These are phyloP conservation scores for Schwanniomyces etchellsii DNA, from an alignment of 1,139 yeast genomes.

Conservation along the genomic window DNA sequence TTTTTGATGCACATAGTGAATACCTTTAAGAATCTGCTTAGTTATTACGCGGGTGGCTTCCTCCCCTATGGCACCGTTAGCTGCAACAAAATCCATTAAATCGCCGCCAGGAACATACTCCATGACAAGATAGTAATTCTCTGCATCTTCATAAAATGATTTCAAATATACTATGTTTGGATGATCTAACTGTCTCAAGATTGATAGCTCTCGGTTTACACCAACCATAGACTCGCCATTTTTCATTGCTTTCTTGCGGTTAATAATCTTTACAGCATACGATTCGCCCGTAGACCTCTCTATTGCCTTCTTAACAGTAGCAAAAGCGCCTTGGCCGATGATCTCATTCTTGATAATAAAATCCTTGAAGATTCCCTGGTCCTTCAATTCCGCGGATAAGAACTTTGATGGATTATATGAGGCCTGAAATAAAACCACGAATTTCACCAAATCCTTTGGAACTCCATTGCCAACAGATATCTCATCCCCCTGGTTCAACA, in stretches of 20 bases:
- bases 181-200: slow-evolving; percentile 70
- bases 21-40: slow-evolving; percentile 77
- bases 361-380: slow-evolving; percentile 59
- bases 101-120: slow-evolving; percentile 98
- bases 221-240: slow-evolving; percentile 60
- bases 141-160: slow-evolving; percentile 79
- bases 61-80: slow-evolving; percentile 87
- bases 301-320: slow-evolving; percentile 86
- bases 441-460: slow-evolving; percentile 65
- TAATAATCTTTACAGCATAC: slow-evolving; percentile 86
- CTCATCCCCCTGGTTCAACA: slow-evolving; percentile 88
- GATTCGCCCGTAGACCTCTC: slow-evolving; percentile 80
- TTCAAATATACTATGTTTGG: slow-evolving; percentile 78
- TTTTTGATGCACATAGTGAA: slow-evolving; percentile 76
- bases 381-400: slow-evolving; percentile 17
- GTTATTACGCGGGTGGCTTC: slow-evolving; percentile 84
- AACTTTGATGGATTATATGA: slow-evolving; percentile 31
- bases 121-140: slow-evolving; percentile 83
- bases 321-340: slow-evolving; percentile 96
- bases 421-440: slow-evolving; percentile 61
- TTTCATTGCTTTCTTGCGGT: slow-evolving; percentile 68
- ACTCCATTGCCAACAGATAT: slow-evolving; percentile 88
- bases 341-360: slow-evolving; percentile 78
- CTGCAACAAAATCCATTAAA: slow-evolving; percentile 91
- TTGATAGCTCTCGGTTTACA: slow-evolving; percentile 80